Evolutionary conservation across 2,329 filamentous ascomycete genomes (phyloP).

Genomic region (Metarhizium guizhouense): DNA sequence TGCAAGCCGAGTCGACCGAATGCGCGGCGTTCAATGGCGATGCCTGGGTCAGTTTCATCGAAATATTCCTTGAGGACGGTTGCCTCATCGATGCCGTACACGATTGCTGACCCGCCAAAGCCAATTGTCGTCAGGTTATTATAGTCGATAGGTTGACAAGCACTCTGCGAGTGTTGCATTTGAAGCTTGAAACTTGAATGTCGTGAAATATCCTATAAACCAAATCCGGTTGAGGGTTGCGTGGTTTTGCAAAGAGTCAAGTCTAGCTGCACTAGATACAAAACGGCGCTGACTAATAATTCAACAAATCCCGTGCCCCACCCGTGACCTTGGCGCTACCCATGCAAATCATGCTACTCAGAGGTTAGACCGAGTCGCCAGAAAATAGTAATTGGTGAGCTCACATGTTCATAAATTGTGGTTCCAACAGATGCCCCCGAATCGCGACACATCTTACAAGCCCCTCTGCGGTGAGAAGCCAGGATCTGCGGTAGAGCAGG

Average conservation of each 20-base stretch:
- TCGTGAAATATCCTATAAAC: too few relatives aligned
- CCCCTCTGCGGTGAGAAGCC: not conserved
- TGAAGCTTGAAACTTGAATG: not conserved
- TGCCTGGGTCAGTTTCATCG: conserved; percentile 2
- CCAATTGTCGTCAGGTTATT: conserved; percentile 1
- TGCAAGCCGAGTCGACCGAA: conserved; percentile 3
- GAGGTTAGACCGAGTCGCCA: not conserved
- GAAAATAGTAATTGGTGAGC: not conserved
- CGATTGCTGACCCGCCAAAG: conserved; percentile 2
- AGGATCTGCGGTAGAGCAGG: not conserved
- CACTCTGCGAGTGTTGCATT: not conserved
- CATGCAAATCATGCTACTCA: not conserved
- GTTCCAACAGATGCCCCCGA: conserved; percentile 1
- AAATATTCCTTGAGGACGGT: conserved; percentile 5
- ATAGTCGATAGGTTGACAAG: not conserved
- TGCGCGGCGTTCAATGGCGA: conserved; percentile 4
- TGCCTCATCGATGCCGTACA: conserved; percentile 6
- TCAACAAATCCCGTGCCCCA: not conserved
- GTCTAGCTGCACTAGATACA: not conserved
- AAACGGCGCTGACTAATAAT: not conserved
- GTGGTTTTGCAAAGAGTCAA: too few relatives aligned
- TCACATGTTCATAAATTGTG: conserved; percentile 2
- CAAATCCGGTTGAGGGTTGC: too few relatives aligned
- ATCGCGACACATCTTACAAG: conserved; percentile 4
- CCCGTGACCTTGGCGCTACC: not conserved